These are phyloP conservation scores for Cladophialophora immunda DNA, from an alignment of 2,329 filamentous ascomycete genomes.

Conservation along the genomic window DNA sequence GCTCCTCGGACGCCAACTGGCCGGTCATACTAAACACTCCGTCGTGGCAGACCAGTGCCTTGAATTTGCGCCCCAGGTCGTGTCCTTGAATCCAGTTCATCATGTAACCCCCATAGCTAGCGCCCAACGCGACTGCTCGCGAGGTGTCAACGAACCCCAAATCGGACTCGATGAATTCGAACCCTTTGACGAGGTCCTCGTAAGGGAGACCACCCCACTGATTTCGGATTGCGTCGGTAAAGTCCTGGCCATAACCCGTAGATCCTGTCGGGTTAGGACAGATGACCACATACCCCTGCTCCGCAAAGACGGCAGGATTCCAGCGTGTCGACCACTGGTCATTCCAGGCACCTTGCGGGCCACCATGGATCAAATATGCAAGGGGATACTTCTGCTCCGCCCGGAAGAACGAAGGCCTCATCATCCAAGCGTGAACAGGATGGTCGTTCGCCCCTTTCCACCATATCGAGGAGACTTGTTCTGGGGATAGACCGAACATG, in stretches of 20 bases:
- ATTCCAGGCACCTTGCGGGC: constrained; percentile 61
- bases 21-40: constrained; percentile 50
- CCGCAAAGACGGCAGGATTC: constrained; percentile 66
- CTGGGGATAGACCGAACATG: constrained; percentile 51
- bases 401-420: constrained; percentile 58
- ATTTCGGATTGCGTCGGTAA: constrained; percentile 61
- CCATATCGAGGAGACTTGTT: constrained; percentile 57
- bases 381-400: constrained; percentile 60
- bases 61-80: constrained; percentile 63
- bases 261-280: constrained; percentile 68
- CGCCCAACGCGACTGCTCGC: constrained; percentile 63
- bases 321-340: constrained; percentile 64
- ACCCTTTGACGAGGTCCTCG: constrained; percentile 63
- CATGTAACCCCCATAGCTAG: constrained; percentile 68
- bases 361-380: constrained; percentile 64
- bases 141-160: constrained; percentile 62
- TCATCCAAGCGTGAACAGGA: constrained; percentile 56
- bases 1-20: constrained; percentile 60
- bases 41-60: constrained; percentile 65
- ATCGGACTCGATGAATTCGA: constrained; percentile 60
- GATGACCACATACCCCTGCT: constrained; percentile 69
- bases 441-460: constrained; percentile 55
- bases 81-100: constrained; percentile 67
- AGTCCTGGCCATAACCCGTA: constrained; percentile 63
- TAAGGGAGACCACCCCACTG: constrained; percentile 65